These are phyloP conservation scores for Populus pruinosa DNA, from an alignment of 345 rosid genomes.

Conservation along the genomic window DNA sequence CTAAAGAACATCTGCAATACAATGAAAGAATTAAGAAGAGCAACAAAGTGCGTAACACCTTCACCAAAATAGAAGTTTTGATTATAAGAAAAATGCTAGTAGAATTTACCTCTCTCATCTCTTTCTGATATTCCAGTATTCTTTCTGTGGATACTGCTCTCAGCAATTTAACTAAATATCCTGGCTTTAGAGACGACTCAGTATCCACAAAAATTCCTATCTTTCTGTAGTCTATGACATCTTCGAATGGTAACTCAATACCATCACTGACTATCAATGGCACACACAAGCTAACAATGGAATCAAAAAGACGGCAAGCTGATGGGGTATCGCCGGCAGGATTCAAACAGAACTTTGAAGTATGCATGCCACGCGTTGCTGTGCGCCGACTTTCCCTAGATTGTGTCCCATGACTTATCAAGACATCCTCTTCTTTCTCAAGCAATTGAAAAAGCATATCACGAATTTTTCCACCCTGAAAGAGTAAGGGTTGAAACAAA, in stretches of 20 bases:
- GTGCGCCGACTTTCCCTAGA: constrained; percentile 94
- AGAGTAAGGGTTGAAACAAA: background rate
- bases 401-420: constrained; percentile 89
- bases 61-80: background rate
- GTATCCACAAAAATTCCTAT: constrained; percentile 79
- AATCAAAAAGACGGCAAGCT: constrained; percentile 93
- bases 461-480: constrained; percentile 92
- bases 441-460: constrained; percentile 84
- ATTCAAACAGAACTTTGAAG: constrained; percentile 89
- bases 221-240: constrained; percentile 78
- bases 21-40: background rate
- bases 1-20: background rate
- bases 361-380: constrained; percentile 87
- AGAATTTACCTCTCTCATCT: constrained; percentile 53
- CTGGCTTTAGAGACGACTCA: constrained; percentile 54
- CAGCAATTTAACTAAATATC: constrained; percentile 60
- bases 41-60: background rate
- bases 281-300: constrained; percentile 94
- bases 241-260: constrained; percentile 95
- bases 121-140: constrained; percentile 74
- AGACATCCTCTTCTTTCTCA: constrained; percentile 73
- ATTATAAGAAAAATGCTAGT: background rate
- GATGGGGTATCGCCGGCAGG: constrained; percentile 99
- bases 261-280: constrained; percentile 86
- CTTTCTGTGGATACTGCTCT: constrained; percentile 47